Evolutionary conservation across 129 eudicot genomes (phyloP).

Genomic region (Sambucus nigra): DNA sequence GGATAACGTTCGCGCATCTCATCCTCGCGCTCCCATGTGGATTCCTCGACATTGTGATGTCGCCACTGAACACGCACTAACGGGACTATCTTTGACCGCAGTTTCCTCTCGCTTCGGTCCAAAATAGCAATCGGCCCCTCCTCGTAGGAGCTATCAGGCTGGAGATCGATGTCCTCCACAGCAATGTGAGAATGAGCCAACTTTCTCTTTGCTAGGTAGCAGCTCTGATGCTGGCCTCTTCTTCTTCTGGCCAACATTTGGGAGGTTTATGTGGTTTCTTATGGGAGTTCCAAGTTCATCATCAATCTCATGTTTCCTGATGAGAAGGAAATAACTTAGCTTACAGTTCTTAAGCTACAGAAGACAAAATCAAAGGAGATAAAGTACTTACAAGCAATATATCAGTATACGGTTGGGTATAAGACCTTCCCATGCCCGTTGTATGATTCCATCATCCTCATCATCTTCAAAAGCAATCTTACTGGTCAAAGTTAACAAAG

Average conservation of each 20-base stretch:
- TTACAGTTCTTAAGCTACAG: not conserved
- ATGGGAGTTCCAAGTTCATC: constrained; percentile 31
- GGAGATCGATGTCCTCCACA: no score
- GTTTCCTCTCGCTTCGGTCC: constrained; percentile 20
- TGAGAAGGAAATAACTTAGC: not conserved
- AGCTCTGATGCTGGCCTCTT: constrained; percentile 12
- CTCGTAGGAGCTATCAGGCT: constrained; percentile 30
- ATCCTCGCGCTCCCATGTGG: constrained; percentile 27
- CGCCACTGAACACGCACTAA: no score
- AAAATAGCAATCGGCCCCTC: constrained; percentile 19
- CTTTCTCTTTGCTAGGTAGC: constrained; percentile 6
- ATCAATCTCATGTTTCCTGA: constrained; percentile 44
- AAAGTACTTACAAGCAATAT: constrained; percentile 46
- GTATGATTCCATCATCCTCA: constrained; percentile 15
- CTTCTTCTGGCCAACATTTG: constrained; percentile 19
- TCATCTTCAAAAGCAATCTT: constrained; percentile 28
- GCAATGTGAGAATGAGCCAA: no score
- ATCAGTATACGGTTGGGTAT: constrained; percentile 41
- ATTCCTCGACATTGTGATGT: no score
- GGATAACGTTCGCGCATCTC: no score
- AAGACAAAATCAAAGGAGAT: not conserved
- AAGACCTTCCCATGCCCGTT: constrained; percentile 52
- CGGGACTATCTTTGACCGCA: no score
- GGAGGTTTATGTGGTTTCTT: constrained; percentile 42
- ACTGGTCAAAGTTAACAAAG: constrained; percentile 16